These are phyloP conservation scores for Psilocybe azurescens DNA, from an alignment of 768 basidiomycete genomes.

Conservation along the genomic window DNA sequence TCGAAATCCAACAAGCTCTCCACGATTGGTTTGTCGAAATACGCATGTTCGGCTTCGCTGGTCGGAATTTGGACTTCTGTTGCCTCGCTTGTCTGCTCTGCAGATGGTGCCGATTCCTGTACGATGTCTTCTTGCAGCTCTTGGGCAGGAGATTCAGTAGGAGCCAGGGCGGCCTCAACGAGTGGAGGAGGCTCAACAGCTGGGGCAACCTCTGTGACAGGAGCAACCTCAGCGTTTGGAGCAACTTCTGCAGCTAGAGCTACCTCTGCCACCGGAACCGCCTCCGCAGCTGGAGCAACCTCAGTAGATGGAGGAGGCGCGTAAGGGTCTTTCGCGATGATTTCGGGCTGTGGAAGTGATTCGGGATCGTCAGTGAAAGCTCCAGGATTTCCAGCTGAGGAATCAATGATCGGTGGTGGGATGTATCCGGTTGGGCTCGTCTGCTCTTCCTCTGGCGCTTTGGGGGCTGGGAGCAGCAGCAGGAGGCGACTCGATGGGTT, in stretches of 20 bases:
- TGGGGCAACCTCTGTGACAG: not conserved
- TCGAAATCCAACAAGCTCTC: slow-evolving; percentile 28
- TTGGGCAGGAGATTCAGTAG: not conserved
- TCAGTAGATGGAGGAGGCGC: not conserved
- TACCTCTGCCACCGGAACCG: not conserved
- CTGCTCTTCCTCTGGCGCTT: slow-evolving; percentile 11
- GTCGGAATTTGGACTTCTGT: not conserved
- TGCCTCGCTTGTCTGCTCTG: not conserved
- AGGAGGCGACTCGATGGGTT: slow-evolving; percentile 6
- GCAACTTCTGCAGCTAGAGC: not conserved
- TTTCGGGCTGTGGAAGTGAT: slow-evolving; percentile 38
- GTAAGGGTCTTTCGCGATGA: slow-evolving; percentile 16
- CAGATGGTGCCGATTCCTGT: not conserved
- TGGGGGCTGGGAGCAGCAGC: slow-evolving; percentile 9
- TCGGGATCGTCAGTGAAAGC: slow-evolving; percentile 61
- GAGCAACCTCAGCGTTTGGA: slow-evolving; percentile 7
- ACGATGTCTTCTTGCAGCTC: not conserved
- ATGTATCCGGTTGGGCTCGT: slow-evolving; percentile 37
- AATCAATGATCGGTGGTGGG: slow-evolving; percentile 45
- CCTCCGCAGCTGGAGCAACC: slow-evolving; percentile 12
- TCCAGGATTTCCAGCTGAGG: slow-evolving; percentile 47
- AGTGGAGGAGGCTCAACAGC: not conserved
- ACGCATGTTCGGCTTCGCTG: slow-evolving; percentile 27
- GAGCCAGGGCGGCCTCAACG: slow-evolving; percentile 7
- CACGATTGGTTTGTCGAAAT: slow-evolving; percentile 34